Conservation (phyloP, 352 stramenopile species). For the Phytopythium litorale region DNA sequence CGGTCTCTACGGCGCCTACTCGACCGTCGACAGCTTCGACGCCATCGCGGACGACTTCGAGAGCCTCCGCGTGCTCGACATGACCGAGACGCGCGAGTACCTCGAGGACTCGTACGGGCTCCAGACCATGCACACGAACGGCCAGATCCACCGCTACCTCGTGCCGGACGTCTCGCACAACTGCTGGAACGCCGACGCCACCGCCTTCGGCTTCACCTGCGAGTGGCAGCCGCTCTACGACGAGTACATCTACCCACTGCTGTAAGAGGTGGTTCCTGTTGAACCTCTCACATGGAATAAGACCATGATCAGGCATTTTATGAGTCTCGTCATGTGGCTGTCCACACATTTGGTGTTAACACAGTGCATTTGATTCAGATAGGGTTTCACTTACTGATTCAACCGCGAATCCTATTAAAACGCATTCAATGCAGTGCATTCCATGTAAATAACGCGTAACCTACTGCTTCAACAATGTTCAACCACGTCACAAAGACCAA, state of each 20-base stretch:
- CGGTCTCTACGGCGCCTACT: conserved; percentile 12
- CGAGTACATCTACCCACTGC: conserved; percentile 12
- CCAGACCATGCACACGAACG: conserved; percentile 13
- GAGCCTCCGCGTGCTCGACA: conserved; percentile 15
- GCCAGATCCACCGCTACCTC: conserved; percentile 10
- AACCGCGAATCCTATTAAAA: no score
- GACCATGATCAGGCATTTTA: no score
- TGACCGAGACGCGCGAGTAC: conserved; percentile 19
- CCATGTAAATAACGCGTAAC: no score
- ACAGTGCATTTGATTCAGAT: no score
- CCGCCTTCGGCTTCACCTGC: conserved; percentile 5
- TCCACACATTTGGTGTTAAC: no score
- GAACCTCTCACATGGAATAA: background rate
- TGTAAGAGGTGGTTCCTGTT: background rate
- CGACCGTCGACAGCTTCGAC: conserved; percentile 8
- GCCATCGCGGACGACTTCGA: conserved; percentile 16
- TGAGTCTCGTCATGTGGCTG: no score
- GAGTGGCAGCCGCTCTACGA: conserved; percentile 10
- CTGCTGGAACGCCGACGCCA: conserved; percentile 16
- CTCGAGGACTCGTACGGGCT: conserved; percentile 19
- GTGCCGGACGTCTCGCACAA: conserved; percentile 18
- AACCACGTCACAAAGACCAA: conserved; percentile 2
- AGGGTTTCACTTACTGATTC: no score
- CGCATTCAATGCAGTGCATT: no score
- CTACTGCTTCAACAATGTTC: background rate